phyloP scores from a whole-genome alignment of 495 filamentous ascomycete species.

The Penicillium taxi region DNA sequence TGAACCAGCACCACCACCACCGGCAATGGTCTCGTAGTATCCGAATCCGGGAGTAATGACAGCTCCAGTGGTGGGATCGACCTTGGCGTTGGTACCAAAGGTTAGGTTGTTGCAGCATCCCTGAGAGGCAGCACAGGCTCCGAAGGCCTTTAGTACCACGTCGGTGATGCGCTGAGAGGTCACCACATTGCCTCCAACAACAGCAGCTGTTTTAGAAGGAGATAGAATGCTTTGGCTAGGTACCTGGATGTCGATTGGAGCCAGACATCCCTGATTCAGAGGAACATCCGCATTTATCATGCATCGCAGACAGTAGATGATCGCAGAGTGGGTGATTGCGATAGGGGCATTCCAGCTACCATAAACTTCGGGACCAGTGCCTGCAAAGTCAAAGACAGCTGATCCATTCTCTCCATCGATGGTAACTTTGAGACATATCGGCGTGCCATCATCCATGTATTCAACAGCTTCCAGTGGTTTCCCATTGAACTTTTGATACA shows the following conservation, averaged over 20 bases:
- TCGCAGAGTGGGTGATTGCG: conserved; percentile 88
- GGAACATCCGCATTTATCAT: conserved; percentile 92
- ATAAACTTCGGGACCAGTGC: conserved; percentile 87
- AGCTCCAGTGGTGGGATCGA: conserved; percentile 67
- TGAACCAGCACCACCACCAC: conserved; percentile 80
- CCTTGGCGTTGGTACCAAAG: conserved; percentile 36
- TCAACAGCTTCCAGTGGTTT: conserved; percentile 76
- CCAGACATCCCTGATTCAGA: conserved; percentile 91
- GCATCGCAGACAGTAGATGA: conserved; percentile 92
- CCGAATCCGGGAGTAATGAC: conserved; percentile 76
- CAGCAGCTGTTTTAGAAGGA: conserved; percentile 79
- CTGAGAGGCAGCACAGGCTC: conserved; percentile 83
- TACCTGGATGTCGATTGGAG: conserved; percentile 78
- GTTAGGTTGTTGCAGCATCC: conserved; percentile 84
- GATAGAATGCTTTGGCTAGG: conserved; percentile 76
- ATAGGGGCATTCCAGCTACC: conserved; percentile 92
- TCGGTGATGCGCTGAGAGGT: conserved; percentile 89
- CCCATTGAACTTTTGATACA: conserved; percentile 69
- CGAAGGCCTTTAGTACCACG: conserved; percentile 85
- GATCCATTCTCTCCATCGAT: conserved; percentile 81
- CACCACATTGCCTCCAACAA: conserved; percentile 92
- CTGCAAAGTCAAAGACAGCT: conserved; percentile 81
- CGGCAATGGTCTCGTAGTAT: conserved; percentile 97
- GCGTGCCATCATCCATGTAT: conserved; percentile 95
- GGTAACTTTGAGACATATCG: conserved; percentile 74